Evolutionary conservation across 2,329 filamentous ascomycete species (phyloP), one percentile per base, ranked within the genome.

Genomic region (Arthrobotrys iridis): DNA sequence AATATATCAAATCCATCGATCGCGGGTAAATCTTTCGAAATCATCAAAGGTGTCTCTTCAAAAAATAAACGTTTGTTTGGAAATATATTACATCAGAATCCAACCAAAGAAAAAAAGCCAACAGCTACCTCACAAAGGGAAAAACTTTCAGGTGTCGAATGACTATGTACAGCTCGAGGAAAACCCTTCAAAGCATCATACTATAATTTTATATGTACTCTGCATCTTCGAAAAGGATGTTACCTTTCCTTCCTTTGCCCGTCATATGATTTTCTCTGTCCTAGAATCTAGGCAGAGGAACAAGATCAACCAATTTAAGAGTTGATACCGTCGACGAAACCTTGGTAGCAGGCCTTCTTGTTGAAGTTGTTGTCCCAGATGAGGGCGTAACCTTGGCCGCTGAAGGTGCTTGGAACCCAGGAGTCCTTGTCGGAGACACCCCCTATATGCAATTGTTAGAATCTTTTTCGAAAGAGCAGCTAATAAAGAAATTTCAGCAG

Each of bases 301-400:
- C 7, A 28, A 15, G 28, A 60, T 22, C 52, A 45, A 41, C 22
- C 18, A 8, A 35, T 62, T 58, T 74, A 74, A 58, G 60, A 82
- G 15, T 82, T 81, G 10, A 84, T 80, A n/a, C 81, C 80, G 24
- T 79, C 79, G 66, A 83, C 83, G 13, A 84, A 81, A 20, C 85
- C 84, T 55, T 81, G 84, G 79, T 87, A 87, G 0, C 85, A 85
- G 0, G 84, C 77, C 83, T 88, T 88, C 45, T 86, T 83, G 77
- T 82, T 81, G 79, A 83, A 88, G 80, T 81, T 84, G 78, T 80
- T 78, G 81, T 88, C 86, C 77, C 86, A 88, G 10, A 88, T 82
- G 10, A 88, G 82, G 3, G 86, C 86, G 79, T 83, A 86, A 48
- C 81, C 83, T 58, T 80, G 80, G 1, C 85, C 81, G 68, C 85